Evolutionary conservation across 2,329 filamentous ascomycete genomes (phyloP), one percentile per base, ranked within the genome.

Genomic region (Aureobasidium namibiae): DNA sequence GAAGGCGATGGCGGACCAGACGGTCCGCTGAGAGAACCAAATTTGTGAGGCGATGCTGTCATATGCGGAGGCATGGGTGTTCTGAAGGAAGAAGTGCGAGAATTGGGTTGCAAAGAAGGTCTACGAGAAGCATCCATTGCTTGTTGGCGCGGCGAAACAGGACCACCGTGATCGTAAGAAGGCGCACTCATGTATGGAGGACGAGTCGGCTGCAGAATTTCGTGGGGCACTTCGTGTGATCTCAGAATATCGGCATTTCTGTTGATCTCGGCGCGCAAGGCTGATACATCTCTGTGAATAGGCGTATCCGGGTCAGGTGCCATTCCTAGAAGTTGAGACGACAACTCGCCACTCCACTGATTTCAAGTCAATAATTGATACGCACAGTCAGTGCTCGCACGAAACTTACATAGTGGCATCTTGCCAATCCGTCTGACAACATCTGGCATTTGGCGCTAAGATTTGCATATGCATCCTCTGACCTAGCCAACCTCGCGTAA

Each of bases 281-380:
- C 77, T 50, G 75, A 74, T 13, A 82, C 78, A 72, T 96, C 92
- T 69, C 88, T 86, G 71, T 95, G 86, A 49, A 95, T 77, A 41
- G 85, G 81, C 66, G 86, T 88, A 56, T 96, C 91, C 4, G 83
- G 82, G 68, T 86, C 85, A 16, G 90, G 88, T 3, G 91, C 82
- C 59, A 95, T 76, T 14, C 85, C 82, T 59, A 90, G 79, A 26
- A 96, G 76, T 57, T 87, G 84, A 64, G 87, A 85, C 8, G 90
- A 87, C 62, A 96, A 80, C 56, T 95, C 91, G 68, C 92, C 87
- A 69, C 90, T 95, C 79, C 91, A 90, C 75, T 94, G 78, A 39
- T 82, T 11, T 42, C 4, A 6, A 1, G 29, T 59, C 23, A 52
- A 48, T 38, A 14, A 13, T 14, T 49, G 42, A 29, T 21, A 24